Base-by-base conservation (phyloP, 345 rosid genomes). In the Gossypium stocksii region DNA sequence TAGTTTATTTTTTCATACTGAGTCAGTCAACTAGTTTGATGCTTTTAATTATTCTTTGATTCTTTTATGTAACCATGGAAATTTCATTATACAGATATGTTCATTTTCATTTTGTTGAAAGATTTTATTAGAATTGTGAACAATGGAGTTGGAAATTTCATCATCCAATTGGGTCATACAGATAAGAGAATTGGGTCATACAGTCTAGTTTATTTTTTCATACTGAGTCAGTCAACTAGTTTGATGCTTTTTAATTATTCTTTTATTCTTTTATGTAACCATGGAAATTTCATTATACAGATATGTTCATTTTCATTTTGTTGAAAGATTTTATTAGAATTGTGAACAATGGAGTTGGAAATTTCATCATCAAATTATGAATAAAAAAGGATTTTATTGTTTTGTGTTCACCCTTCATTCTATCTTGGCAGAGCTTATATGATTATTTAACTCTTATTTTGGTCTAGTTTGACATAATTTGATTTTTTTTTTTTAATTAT, bases 161-260 rank as follows among this genome's bases (percentile, higher is more conserved):
- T 66, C 71, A 44, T 44, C n/a, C 44, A 34, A 4, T 34, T 34
- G n/a, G n/a, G n/a, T n/a, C n/a, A n/a, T n/a, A n/a, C 88, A 82
- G 83, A 83, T 81, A 86, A 78, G 5, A 77, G 34, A 29, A 72
- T 71, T 76, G 72, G 68, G 41, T 71, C 73, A 52, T 34, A 34
- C 7, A 14, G 22, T 70, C 61, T 65, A 65, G 70, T 65, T 65
- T 13, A 34, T 34, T 34, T 9, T 43, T 73, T 60, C 68, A 60
- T 25, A 73, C 58, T 4, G 41, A 58, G 56, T 44, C 67, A 59
- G 53, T 72, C 66, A 20, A 13, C 45, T 66, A 61, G 17, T 54
- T 59, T 59, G 52, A 9, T 59, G 45, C 59, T 73, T 58, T 34
- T 34, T 8, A 45, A 8, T 45, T 54, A 73, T 73, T 73, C 27